Percentiles rank a stretch among this genome's conserved stretches.
These are phyloP conservation scores for Aristolochia contorta DNA, from an alignment of 164 flowering plant species.

Conservation along the genomic window DNA sequence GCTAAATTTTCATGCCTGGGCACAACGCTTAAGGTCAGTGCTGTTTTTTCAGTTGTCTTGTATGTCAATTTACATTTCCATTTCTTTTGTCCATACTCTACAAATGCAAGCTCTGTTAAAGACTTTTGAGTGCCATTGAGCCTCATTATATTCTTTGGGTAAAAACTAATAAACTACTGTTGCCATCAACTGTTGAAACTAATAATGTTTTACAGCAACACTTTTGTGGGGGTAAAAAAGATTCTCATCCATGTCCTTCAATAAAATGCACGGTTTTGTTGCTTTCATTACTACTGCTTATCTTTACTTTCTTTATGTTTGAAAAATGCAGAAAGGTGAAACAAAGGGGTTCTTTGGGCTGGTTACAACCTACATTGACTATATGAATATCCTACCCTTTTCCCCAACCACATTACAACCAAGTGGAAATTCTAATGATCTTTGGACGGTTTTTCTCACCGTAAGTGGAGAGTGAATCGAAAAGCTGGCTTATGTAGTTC, in stretches of 20 bases:
- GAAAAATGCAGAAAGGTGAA: too few relatives aligned
- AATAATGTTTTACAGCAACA: constrained; percentile 86
- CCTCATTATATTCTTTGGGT: constrained; percentile 98
- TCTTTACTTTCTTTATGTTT: constrained; percentile 15
- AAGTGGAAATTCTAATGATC: constrained; percentile 76
- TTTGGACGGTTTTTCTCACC: constrained; percentile 96
- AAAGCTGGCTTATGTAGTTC: constrained; percentile 61
- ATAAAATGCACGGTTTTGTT: constrained; percentile 2
- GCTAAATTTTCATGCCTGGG: constrained; percentile 97
- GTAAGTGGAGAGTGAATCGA: too few relatives aligned
- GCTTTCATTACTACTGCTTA: background rate
- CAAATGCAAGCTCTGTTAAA: constrained; percentile 86
- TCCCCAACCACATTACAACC: too few relatives aligned
- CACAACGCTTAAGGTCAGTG: constrained; percentile 76
- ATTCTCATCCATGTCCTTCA: constrained; percentile 1
- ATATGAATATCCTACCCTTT: too few relatives aligned
- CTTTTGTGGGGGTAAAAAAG: constrained; percentile 81
- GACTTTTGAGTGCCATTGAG: constrained; percentile 75
- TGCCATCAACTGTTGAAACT: constrained; percentile 87
- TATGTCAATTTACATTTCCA: background rate
- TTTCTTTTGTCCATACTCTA: constrained; percentile 42
- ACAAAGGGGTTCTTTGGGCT: too few relatives aligned
- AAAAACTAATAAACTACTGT: constrained; percentile 92
- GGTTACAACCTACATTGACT: too few relatives aligned
- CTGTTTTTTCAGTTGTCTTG: constrained; percentile 3